These are phyloP conservation scores for Teratosphaeriaceae sp. DNA, from an alignment of 2,329 filamentous ascomycete species.

Conservation along the genomic window DNA sequence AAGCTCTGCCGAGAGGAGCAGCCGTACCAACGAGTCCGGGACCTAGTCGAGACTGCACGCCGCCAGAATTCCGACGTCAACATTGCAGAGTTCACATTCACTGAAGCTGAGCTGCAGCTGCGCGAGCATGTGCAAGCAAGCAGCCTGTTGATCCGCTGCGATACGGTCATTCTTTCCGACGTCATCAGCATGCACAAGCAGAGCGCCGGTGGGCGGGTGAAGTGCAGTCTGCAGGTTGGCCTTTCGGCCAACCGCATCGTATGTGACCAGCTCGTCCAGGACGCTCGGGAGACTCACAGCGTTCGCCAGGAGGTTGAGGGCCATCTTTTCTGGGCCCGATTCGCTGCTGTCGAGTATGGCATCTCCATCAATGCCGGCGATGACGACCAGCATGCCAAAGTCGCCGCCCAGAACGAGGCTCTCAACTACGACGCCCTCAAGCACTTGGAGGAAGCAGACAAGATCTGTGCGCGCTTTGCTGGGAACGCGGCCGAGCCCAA, in stretches of 20 bases:
- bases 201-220: conserved; percentile 1
- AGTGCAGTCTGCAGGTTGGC: conserved; percentile 20
- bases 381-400: background rate
- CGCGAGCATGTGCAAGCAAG: conserved; percentile 35
- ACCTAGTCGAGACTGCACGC: conserved; percentile 39
- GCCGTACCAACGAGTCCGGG: conserved; percentile 42
- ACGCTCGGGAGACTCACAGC: conserved; percentile 31
- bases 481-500: conserved; percentile 6
- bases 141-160: conserved; percentile 43
- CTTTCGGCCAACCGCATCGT: conserved; percentile 32
- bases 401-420: background rate
- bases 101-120: conserved; percentile 18
- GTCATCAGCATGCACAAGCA: conserved; percentile 26
- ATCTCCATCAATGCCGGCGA: background rate
- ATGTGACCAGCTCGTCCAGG: conserved; percentile 36
- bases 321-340: conserved; percentile 44
- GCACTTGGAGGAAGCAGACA: conserved; percentile 22
- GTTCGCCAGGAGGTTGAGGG: conserved; percentile 45
- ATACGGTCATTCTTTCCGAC: conserved; percentile 43
- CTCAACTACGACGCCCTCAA: conserved; percentile 16
- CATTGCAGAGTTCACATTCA: conserved; percentile 9
- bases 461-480: conserved; percentile 19
- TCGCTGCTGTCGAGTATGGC: conserved; percentile 39
- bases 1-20: conserved; percentile 42
- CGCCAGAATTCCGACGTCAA: conserved; percentile 19